A percentile compares a stretch with the other conserved stretches of the same genome.
These are phyloP conservation scores for Myxozyma udenii DNA, from an alignment of 805 yeast genomes.

Conservation along the genomic window DNA sequence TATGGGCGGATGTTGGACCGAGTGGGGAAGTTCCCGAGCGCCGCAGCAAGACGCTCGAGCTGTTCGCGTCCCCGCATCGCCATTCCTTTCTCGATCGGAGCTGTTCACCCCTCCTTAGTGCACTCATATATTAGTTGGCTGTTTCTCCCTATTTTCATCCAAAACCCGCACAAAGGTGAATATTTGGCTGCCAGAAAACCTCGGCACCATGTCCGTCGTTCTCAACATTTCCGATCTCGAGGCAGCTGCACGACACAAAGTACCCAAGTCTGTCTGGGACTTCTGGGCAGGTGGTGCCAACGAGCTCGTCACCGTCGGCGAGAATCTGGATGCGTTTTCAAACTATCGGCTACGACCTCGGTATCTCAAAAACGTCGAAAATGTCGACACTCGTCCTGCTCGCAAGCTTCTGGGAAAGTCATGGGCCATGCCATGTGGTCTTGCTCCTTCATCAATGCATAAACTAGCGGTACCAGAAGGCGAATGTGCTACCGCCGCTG, in stretches of 20 bases:
- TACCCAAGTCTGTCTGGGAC: conserved; percentile 26
- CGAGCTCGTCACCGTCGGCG: conserved; percentile 51
- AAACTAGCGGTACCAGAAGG: conserved; percentile 35
- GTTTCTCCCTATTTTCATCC: too few relatives aligned
- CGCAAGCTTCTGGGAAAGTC: conserved; percentile 29
- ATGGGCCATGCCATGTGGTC: conserved; percentile 34
- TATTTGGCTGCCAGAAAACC: background rate
- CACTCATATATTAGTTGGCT: too few relatives aligned
- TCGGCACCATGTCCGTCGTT: conserved; percentile 8
- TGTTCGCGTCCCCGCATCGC: too few relatives aligned
- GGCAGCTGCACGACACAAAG: conserved; percentile 10
- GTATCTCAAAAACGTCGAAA: conserved; percentile 62
- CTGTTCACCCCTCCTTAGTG: too few relatives aligned
- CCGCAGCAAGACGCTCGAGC: too few relatives aligned
- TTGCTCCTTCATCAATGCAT: conserved; percentile 38
- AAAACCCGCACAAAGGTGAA: too few relatives aligned
- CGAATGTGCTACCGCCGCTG: conserved; percentile 34
- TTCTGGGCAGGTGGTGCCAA: conserved; percentile 32
- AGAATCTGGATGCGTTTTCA: conserved; percentile 72
- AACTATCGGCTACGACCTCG: conserved; percentile 72
- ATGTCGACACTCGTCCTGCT: conserved; percentile 56
- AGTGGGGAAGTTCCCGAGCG: too few relatives aligned
- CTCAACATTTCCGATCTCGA: conserved; percentile 27
- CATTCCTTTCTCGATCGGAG: too few relatives aligned
- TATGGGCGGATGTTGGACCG: too few relatives aligned